phyloP scores from a whole-genome alignment of 2,329 filamentous ascomycete genomes.

The Alternaria sp. region DNA sequence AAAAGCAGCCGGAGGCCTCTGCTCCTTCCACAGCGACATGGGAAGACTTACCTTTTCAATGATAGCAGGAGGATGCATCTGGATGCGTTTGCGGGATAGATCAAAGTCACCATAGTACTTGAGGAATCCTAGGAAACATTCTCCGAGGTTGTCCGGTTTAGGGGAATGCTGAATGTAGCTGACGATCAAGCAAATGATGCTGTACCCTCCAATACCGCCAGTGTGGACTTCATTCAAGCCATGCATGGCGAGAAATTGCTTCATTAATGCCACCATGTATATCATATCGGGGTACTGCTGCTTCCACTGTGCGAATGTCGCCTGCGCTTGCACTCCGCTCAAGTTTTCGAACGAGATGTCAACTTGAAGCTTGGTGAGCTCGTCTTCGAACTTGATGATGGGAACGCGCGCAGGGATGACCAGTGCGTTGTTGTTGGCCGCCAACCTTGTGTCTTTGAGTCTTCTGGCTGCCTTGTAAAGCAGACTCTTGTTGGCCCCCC shows the following conservation, averaged over 20 bases:
- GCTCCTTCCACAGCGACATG: neutral
- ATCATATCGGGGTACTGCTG: conserved; percentile 82
- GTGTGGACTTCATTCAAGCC: conserved; percentile 89
- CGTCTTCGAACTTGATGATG: conserved; percentile 88
- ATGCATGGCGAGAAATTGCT: conserved; percentile 90
- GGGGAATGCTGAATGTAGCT: conserved; percentile 78
- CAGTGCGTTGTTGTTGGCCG: conserved; percentile 62
- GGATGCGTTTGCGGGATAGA: conserved; percentile 72
- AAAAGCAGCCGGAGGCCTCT: neutral
- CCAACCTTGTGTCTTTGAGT: conserved; percentile 61
- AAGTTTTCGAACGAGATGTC: conserved; percentile 95
- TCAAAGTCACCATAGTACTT: conserved; percentile 89
- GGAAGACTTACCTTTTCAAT: conserved; percentile 71
- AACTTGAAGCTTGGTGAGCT: conserved; percentile 77
- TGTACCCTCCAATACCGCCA: conserved; percentile 92
- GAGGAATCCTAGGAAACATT: conserved; percentile 85
- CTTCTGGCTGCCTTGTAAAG: conserved; percentile 69
- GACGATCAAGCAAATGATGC: conserved; percentile 90
- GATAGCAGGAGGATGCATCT: conserved; percentile 72
- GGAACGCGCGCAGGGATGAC: conserved; percentile 85
- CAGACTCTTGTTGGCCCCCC: conserved; percentile 56
- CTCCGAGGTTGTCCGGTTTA: conserved; percentile 67
- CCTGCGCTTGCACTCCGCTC: conserved; percentile 78
- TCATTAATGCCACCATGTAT: conserved; percentile 82
- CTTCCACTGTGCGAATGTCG: conserved; percentile 84